A percentile compares a stretch with the other conserved stretches of the same genome.
Conservation (phyloP, 257 asterid species). For the Salvia splendens region DNA sequence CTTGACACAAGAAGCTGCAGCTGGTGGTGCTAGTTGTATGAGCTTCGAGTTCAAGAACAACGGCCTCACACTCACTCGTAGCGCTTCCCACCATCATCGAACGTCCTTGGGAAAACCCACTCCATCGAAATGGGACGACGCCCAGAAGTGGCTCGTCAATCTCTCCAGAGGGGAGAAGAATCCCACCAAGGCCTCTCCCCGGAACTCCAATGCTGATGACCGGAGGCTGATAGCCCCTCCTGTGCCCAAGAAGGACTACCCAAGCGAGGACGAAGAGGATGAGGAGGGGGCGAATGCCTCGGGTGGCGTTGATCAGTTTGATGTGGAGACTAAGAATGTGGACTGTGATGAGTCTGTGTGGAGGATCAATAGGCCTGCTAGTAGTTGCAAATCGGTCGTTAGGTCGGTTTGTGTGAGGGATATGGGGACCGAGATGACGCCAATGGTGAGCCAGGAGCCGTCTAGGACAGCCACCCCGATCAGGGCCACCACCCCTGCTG, state of each 20-base stretch:
- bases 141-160: slow-evolving; percentile 90
- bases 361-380: slow-evolving; percentile 58
- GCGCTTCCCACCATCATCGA: slow-evolving; percentile 55
- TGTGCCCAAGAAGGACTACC: slow-evolving; percentile 58
- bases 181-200: slow-evolving; percentile 56
- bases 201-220: slow-evolving; percentile 85
- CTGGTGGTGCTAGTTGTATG: slow-evolving; percentile 33
- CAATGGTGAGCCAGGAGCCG: slow-evolving; percentile 80
- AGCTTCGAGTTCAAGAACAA: slow-evolving; percentile 66
- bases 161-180: slow-evolving; percentile 63
- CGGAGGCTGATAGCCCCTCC: slow-evolving; percentile 66
- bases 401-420: slow-evolving; percentile 79
- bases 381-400: slow-evolving; percentile 49
- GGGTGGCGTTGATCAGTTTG: slow-evolving; percentile 36
- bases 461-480: slow-evolving; percentile 83
- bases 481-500: slow-evolving; percentile 61
- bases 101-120: slow-evolving; percentile 72
- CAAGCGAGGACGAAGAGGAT: slow-evolving; percentile 60
- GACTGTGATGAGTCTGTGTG: slow-evolving; percentile 67
- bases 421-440: slow-evolving; percentile 96
- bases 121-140: slow-evolving; percentile 95
- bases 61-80: slow-evolving; percentile 48
- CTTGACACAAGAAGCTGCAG: slow-evolving; percentile 51
- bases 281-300: slow-evolving; percentile 26
- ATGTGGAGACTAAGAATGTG: slow-evolving; percentile 66